Percentiles rank a stretch among this genome's conserved stretches.
These are phyloP conservation scores for Saraca asoca DNA, from an alignment of 331 rosid genomes.

Conservation along the genomic window DNA sequence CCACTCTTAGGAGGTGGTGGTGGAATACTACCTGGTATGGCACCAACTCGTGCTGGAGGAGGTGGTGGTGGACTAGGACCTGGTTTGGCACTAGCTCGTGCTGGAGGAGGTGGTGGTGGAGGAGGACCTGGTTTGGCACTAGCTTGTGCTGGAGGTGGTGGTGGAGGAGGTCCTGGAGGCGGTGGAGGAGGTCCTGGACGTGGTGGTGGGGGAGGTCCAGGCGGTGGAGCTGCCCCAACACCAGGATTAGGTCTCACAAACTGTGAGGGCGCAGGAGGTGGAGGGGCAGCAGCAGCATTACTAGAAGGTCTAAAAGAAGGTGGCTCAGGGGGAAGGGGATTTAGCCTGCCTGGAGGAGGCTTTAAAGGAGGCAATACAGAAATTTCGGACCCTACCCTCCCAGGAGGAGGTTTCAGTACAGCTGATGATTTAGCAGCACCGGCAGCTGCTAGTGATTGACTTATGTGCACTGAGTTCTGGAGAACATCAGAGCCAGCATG, in stretches of 20 bases:
- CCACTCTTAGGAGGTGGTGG: slow-evolving; percentile 18
- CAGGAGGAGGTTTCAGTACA: slow-evolving; percentile 73
- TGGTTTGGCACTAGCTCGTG: background rate
- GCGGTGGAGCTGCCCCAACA: too few relatives aligned
- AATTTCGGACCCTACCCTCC: slow-evolving; percentile 44
- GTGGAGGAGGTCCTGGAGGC: slow-evolving; percentile 7
- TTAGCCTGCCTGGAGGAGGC: slow-evolving; percentile 65
- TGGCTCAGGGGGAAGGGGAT: slow-evolving; percentile 66
- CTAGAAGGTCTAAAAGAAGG: slow-evolving; percentile 36
- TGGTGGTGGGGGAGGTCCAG: slow-evolving; percentile 38
- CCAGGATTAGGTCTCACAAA: too few relatives aligned
- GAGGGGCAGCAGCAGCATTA: slow-evolving; percentile 24
- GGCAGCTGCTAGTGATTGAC: slow-evolving; percentile 43
- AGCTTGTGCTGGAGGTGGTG: slow-evolving; percentile 18
- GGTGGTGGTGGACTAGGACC: slow-evolving; percentile 39
- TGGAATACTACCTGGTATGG: slow-evolving; percentile 28
- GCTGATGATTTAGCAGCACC: slow-evolving; percentile 43
- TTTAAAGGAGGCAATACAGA: slow-evolving; percentile 50
- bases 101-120: slow-evolving; percentile 33
- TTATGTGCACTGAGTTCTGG: slow-evolving; percentile 33
- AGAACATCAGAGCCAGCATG: too few relatives aligned
- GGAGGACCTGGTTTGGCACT: slow-evolving; percentile 19
- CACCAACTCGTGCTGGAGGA: background rate
- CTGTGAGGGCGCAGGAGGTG: too few relatives aligned
- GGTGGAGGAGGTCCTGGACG: slow-evolving; percentile 20